phyloP scores from a whole-genome alignment of 495 filamentous ascomycete species.

The Hypoxylon intermedium region DNA sequence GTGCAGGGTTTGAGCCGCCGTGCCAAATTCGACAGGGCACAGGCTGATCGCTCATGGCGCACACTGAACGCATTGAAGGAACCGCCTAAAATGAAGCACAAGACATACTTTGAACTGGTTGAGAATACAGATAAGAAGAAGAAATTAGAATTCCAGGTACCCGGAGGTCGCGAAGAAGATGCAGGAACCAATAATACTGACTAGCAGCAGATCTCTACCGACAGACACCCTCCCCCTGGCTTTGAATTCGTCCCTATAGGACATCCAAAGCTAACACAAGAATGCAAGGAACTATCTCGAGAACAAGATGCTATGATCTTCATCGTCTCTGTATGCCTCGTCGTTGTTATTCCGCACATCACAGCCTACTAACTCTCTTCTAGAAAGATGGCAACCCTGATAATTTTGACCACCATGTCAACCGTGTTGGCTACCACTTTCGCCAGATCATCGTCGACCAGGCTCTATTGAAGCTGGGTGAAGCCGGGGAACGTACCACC shows the following conservation, averaged over 20 bases:
- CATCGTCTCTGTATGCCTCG: slow-evolving; percentile 75
- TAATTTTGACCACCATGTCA: slow-evolving; percentile 60
- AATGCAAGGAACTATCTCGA: slow-evolving; percentile 82
- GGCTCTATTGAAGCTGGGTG: slow-evolving; percentile 47
- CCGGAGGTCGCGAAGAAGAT: slow-evolving; percentile 18
- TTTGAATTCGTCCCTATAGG: slow-evolving; percentile 87
- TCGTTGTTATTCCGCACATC: neutral
- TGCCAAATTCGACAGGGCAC: slow-evolving; percentile 37
- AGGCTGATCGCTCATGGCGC: slow-evolving; percentile 31
- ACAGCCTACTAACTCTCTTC: slow-evolving; percentile 13
- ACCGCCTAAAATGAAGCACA: slow-evolving; percentile 54
- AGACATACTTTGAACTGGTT: slow-evolving; percentile 61
- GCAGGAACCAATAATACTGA: slow-evolving; percentile 38
- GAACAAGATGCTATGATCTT: slow-evolving; percentile 71
- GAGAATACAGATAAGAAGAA: slow-evolving; percentile 65
- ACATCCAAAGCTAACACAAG: slow-evolving; percentile 73
- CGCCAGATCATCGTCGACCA: slow-evolving; percentile 58
- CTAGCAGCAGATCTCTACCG: slow-evolving; percentile 51
- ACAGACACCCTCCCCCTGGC: slow-evolving; percentile 67
- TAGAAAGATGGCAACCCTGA: slow-evolving; percentile 33
- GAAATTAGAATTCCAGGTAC: slow-evolving; percentile 60
- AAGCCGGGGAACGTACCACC: slow-evolving; percentile 23
- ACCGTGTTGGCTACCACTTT: slow-evolving; percentile 83
- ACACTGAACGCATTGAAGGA: slow-evolving; percentile 40
- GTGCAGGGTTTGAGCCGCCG: slow-evolving; percentile 31